Conservation (phyloP, 768 basidiomycete genomes). For the Hemileccinum impolitum region DNA sequence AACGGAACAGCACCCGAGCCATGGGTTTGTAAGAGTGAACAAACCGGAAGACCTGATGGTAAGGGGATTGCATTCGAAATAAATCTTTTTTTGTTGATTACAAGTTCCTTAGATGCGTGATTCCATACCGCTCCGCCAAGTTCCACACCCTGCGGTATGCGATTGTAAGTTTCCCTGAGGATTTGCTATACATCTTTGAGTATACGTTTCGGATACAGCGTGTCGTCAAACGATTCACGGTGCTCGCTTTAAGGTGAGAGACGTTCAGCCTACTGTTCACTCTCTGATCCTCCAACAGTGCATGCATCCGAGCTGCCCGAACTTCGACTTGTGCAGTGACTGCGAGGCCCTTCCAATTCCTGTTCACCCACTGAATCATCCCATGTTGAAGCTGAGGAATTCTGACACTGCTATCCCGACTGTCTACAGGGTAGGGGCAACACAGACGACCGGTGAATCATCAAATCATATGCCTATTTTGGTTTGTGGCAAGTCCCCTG, state of each 20-base stretch:
- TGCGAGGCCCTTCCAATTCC: constrained; percentile 82
- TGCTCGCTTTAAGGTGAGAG: constrained; percentile 66
- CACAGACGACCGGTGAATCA: constrained; percentile 1
- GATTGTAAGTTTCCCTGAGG: constrained; percentile 35
- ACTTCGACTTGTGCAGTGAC: constrained; percentile 75
- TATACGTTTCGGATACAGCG: constrained; percentile 11
- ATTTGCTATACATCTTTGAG: background rate
- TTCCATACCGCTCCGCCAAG: constrained; percentile 11
- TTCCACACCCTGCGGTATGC: constrained; percentile 57
- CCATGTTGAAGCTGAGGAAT: constrained; percentile 69
- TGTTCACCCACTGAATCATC: constrained; percentile 68
- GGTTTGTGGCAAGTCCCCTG: background rate
- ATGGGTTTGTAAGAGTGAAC: constrained; percentile 65
- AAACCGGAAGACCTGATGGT: constrained; percentile 58
- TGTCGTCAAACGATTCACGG: constrained; percentile 58
- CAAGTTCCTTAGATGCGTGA: constrained; percentile 28
- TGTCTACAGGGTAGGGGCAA: constrained; percentile 32
- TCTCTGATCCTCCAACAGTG: constrained; percentile 47
- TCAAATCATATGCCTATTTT: background rate
- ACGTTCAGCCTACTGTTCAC: background rate
- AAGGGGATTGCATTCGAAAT: constrained; percentile 19
- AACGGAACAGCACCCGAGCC: constrained; percentile 68
- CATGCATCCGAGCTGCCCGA: constrained; percentile 71
- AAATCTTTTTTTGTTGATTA: background rate
- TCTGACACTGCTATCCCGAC: constrained; percentile 46